phyloP scores from a whole-genome alignment of 768 basidiomycete species.

The Naganishia onofrii region DNA sequence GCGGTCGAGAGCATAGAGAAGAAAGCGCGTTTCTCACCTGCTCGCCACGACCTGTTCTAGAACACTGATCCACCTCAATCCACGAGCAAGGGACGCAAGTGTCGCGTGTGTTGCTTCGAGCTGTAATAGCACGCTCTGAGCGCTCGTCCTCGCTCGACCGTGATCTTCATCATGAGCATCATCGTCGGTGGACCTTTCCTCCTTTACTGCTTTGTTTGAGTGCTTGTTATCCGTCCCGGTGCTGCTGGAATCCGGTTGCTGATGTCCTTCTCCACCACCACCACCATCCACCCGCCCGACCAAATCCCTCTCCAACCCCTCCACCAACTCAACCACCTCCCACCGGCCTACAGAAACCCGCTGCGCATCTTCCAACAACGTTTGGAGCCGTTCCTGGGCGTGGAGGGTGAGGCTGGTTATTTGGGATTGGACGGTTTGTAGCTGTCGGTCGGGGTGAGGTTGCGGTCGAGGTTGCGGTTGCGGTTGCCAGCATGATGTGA shows the following conservation, averaged over 20 bases:
- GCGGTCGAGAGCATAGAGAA: too few relatives aligned
- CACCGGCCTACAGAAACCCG: conserved; percentile 74
- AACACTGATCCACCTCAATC: conserved; percentile 72
- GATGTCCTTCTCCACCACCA: conserved; percentile 34
- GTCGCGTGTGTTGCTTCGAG: conserved; percentile 74
- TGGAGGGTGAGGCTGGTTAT: conserved; percentile 56
- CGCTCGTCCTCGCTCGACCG: conserved; percentile 30
- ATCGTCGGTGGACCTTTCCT: too few relatives aligned
- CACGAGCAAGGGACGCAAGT: conserved; percentile 71
- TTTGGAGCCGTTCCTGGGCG: conserved; percentile 57
- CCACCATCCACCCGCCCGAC: conserved; percentile 59
- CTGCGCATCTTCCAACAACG: conserved; percentile 65
- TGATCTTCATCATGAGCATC: too few relatives aligned
- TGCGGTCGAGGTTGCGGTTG: too few relatives aligned
- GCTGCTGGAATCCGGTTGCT: too few relatives aligned
- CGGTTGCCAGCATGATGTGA: too few relatives aligned
- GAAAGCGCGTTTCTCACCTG: conserved; percentile 58
- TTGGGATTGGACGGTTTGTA: conserved; percentile 33
- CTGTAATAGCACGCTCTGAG: conserved; percentile 68
- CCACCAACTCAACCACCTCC: conserved; percentile 72
- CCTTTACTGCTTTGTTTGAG: too few relatives aligned
- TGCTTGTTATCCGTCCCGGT: too few relatives aligned
- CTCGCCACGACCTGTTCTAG: conserved; percentile 68
- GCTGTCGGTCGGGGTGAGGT: too few relatives aligned
- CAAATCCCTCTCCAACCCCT: conserved; percentile 65